Evolutionary conservation across 2,329 filamentous ascomycete species (phyloP).

Genomic region (Pezicula radicicola): DNA sequence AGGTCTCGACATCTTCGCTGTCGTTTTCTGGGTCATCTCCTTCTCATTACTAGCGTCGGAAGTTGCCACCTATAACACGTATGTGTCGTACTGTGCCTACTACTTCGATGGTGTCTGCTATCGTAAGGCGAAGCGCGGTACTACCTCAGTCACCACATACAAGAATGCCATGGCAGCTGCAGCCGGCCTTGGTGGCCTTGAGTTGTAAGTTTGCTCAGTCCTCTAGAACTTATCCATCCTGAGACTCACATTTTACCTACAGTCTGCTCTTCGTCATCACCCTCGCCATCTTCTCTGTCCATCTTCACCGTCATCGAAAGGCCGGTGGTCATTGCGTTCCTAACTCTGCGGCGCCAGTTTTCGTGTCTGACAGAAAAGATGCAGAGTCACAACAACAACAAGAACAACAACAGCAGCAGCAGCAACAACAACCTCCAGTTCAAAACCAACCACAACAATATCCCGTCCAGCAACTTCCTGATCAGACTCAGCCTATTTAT

Average conservation of each 20-base stretch:
- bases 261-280: slow-evolving; percentile 16
- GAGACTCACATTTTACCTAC: neutral
- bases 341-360: neutral
- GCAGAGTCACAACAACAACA: no score
- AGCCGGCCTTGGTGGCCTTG: slow-evolving; percentile 13
- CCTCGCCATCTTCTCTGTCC: slow-evolving; percentile 6
- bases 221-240: neutral
- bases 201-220: slow-evolving; percentile 11
- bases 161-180: slow-evolving; percentile 14
- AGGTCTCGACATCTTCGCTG: slow-evolving; percentile 46
- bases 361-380: neutral
- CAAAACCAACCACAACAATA: no score
- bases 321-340: slow-evolving; percentile 12
- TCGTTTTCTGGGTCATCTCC: slow-evolving; percentile 48
- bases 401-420: no score
- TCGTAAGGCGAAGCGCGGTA: slow-evolving; percentile 8
- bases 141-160: slow-evolving; percentile 10
- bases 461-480: no score
- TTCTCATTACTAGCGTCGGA: slow-evolving; percentile 14
- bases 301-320: slow-evolving; percentile 13
- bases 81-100: neutral
- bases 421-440: no score
- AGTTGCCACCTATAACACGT: neutral
- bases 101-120: slow-evolving; percentile 9
- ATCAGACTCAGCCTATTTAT: no score